Base-by-base conservation (phyloP, 2,329 filamentous ascomycete species). In the Sclerotinia nivalis region DNA sequence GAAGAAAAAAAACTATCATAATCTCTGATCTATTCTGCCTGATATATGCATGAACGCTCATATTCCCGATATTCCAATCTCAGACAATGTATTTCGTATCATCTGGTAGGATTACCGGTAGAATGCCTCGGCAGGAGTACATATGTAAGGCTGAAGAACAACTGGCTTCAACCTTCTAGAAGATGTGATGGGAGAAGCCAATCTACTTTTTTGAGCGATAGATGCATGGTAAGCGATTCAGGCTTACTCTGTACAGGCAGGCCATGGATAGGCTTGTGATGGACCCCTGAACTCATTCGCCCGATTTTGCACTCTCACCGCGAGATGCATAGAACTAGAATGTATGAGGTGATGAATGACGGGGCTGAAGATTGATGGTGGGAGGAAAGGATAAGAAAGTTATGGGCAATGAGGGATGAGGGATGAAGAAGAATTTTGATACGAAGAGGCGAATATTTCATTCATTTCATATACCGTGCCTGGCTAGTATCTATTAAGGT, bases 141-240 rank as follows among this genome's bases (percentile, higher is more conserved):
- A 66, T 37, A 40, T 65, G 54, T 66, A 70, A 68, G 71, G 69
- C 71, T 72, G 69, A 70, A 70, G 68, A 60, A 70, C 58, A 62
- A 60, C 20, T 49, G 65, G 40, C 31, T 25, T 12, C 31, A 50
- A 70, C 55, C 73, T 73, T 72, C 72, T 72, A 71, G 73, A 73
- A 74, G 66, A 49, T 43, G 45, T 8, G 34, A 71, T 74, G 67
- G 73, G 74, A 75, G 72, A 73, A 74, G 72, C 47, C 73, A 74
- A 74, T 73, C 70, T 73, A 56, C 60, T 20, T 66, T 25, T 62
- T 54, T 25, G 31, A 18, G 12, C 9, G 62, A 31, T 28, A 22
- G 15, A 62, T 62, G 45, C 60, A 62, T 50, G 25, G 45, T 68
- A 60, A 62, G 56, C 56, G 56, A 68, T 50, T 45, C 25, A 10